Evolutionary conservation across 1,139 yeast species (phyloP).

Genomic region (Suhomyces ambrosiae): DNA sequence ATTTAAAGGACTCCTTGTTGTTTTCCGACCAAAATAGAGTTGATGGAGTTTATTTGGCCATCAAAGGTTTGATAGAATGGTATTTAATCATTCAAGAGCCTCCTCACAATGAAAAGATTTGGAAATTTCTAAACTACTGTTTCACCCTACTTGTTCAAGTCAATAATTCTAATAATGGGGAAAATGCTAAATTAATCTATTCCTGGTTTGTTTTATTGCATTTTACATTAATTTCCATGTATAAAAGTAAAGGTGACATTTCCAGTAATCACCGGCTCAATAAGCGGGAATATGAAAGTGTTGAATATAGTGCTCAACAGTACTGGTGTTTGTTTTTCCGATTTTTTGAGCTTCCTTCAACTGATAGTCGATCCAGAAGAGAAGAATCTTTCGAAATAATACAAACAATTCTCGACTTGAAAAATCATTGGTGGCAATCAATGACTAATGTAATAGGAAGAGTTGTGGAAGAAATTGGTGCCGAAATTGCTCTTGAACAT

Average conservation of each 20-base stretch:
- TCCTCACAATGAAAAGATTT: slow-evolving; percentile 19
- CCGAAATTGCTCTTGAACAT: slow-evolving; percentile 17
- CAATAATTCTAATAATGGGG: slow-evolving; percentile 3
- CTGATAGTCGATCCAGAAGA: slow-evolving; percentile 1
- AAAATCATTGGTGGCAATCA: slow-evolving; percentile 24
- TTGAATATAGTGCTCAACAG: slow-evolving; percentile 1
- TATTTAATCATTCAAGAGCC: slow-evolving; percentile 32
- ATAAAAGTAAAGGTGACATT: slow-evolving; percentile 2
- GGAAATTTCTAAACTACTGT: slow-evolving; percentile 14
- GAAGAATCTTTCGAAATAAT: slow-evolving; percentile 21
- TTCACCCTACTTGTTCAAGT: slow-evolving; percentile 17
- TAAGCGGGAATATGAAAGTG: neutral
- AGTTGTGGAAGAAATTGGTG: slow-evolving; percentile 17
- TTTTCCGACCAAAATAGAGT: neutral
- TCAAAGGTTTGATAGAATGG: slow-evolving; percentile 36
- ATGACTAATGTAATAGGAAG: slow-evolving; percentile 19
- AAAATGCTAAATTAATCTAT: slow-evolving; percentile 14
- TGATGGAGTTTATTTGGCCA: slow-evolving; percentile 22
- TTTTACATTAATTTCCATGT: slow-evolving; percentile 17
- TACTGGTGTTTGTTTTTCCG: slow-evolving; percentile 18
- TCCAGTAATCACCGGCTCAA: no score
- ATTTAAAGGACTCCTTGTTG: slow-evolving; percentile 7
- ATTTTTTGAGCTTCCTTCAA: slow-evolving; percentile 2
- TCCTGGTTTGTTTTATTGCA: slow-evolving; percentile 30
- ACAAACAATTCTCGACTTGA: slow-evolving; percentile 15